Percentiles rank a stretch among this genome's conserved stretches.
phyloP scores from a whole-genome alignment of 768 basidiomycete species.

The Trichaptum fuscoviolaceum region DNA sequence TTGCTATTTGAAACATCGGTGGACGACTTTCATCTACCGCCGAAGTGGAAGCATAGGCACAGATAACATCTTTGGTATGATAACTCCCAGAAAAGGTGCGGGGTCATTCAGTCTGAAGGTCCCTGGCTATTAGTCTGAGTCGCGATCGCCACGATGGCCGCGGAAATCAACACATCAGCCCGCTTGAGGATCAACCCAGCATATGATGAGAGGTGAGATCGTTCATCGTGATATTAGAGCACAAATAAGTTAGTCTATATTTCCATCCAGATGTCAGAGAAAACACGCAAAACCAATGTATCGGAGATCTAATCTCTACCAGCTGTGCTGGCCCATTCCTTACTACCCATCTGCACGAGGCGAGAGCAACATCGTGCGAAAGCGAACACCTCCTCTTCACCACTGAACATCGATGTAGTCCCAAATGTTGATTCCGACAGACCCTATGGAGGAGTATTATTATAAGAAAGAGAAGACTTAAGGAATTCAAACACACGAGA shows the following conservation, averaged over 20 bases:
- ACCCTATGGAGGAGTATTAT: conserved; percentile 44
- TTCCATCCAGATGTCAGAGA: background rate
- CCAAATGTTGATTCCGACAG: conserved; percentile 73
- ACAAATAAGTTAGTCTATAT: background rate
- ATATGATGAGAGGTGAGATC: background rate
- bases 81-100: background rate
- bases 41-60: background rate
- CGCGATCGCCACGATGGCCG: background rate
- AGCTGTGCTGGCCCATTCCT: conserved; percentile 66
- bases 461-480: conserved; percentile 7
- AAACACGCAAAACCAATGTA: background rate
- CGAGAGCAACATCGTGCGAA: conserved; percentile 92
- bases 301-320: conserved; percentile 14
- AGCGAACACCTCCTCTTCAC: conserved; percentile 96
- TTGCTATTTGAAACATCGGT: background rate
- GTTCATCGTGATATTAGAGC: background rate
- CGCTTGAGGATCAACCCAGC: background rate
- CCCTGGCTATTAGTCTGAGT: background rate
- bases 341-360: conserved; percentile 86
- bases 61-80: background rate
- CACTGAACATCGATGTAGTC: conserved; percentile 84
- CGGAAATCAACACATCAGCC: background rate
- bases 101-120: background rate
- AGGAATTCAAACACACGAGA: conserved; percentile 49
- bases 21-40: background rate